Base-by-base conservation (phyloP, 2,329 filamentous ascomycete species). In the Colletotrichum australisinense region DNA sequence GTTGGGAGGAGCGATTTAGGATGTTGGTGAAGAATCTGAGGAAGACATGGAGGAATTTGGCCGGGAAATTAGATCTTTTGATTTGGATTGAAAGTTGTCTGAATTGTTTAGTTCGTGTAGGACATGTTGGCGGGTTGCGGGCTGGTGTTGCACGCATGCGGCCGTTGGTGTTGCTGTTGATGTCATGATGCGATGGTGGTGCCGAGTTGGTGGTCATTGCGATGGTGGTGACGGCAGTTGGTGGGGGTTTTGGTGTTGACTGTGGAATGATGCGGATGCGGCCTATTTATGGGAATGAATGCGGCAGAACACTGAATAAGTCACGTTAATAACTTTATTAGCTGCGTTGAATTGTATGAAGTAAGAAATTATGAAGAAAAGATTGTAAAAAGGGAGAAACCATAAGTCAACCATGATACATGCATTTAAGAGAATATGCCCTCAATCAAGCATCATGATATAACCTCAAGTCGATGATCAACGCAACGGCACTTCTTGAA, bases 61-160 rank as follows among this genome's bases (percentile, higher is more conserved):
- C n/a, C 19, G 59, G 59, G 35, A 63, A 30, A 32, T 62, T 63
- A n/a, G 19, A 22, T 52, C 26, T 63, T 63, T 63, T 28, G 30
- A 26, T 22, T 7, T 3, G 3, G 3, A 1, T 38, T 9, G 32
- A 22, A 42, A n/a, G 14, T 22, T 14, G 24, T 4, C 2, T 16
- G 4, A 4, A 22, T n/a, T 4, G 11, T n/a, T n/a, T n/a, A n/a
- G 14, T 30, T 64, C 28, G 12, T n/a, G 62, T 55, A 28, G 46
- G n/a, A 38, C 46, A 38, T 9, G 14, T 19, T 64, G 62, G 11
- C 28, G 46, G 46, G 14, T 19, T 38, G 46, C 28, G 28, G 46
- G 46, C 46, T 52, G 28, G 26, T 53, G 62, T 24, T 26, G 62
- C n/a, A 55, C 62, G 62, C 62, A 55, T 64, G 14, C 49, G 62